Percentiles rank a stretch among this genome's conserved stretches.
These are phyloP conservation scores for Cryptococcus depauperatus DNA, from an alignment of 1,284 basidiomycete genomes.

Conservation along the genomic window DNA sequence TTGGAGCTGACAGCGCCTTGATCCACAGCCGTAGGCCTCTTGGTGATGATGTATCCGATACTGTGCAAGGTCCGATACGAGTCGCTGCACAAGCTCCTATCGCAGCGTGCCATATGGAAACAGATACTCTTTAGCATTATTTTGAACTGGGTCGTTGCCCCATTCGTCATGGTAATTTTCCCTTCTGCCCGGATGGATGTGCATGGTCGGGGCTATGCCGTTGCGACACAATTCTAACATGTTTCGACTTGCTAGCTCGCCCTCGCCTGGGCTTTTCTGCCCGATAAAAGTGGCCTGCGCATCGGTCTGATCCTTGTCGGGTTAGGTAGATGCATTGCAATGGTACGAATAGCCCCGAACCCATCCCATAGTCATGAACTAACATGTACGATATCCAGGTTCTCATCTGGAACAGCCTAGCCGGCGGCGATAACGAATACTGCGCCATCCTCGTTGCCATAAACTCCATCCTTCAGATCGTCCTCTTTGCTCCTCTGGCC, in stretches of 20 bases:
- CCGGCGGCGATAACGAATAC: slow-evolving; percentile 63
- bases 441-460: slow-evolving; percentile 60
- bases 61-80: slow-evolving; percentile 67
- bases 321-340: slow-evolving; percentile 55
- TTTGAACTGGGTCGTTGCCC: slow-evolving; percentile 75
- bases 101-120: slow-evolving; percentile 55
- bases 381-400: neutral
- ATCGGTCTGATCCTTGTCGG: slow-evolving; percentile 56
- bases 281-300: slow-evolving; percentile 55
- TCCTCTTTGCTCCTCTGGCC: slow-evolving; percentile 67
- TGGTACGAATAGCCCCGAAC: slow-evolving; percentile 49
- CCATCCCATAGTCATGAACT: neutral
- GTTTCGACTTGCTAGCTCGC: too few species aligned
- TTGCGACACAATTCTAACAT: too few species aligned
- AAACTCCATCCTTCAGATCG: slow-evolving; percentile 61
- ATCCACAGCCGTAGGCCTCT: slow-evolving; percentile 69
- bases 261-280: slow-evolving; percentile 81
- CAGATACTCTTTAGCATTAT: slow-evolving; percentile 64
- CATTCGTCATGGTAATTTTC: slow-evolving; percentile 48
- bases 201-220: too few species aligned
- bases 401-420: slow-evolving; percentile 76
- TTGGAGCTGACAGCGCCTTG: too few species aligned
- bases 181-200: too few species aligned
- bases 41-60: slow-evolving; percentile 88
- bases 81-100: slow-evolving; percentile 56